Base-by-base conservation (phyloP, 148 eudicot species). In the Fagopyrum esculentum region DNA sequence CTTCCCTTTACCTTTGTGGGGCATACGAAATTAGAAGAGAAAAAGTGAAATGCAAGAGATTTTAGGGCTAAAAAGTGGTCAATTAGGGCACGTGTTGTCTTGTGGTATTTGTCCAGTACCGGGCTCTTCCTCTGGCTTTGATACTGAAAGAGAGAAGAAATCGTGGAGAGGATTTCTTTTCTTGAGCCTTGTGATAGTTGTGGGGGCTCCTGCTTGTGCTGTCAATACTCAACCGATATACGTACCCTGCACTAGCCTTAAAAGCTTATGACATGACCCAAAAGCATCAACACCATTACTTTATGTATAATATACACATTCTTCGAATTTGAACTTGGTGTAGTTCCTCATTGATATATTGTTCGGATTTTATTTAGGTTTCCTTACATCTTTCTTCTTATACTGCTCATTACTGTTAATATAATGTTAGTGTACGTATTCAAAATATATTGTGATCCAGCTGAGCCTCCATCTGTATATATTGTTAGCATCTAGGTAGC, bases 171-270 rank as follows among this genome's bases (percentile, higher is more conserved):
- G 60, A 55, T 55, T 55, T 48, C 50, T 1, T 48, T 35, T 35
- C 40, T 35, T 35, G 40, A 35, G 40, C 40, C 40, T 35, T 35
- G 40, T 35, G 40, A 35, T 10, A 16, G 13, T n/a, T n/a, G 61
- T 56, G 61, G 61, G 61, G 61, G 61, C 61, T 56, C 29, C 61
- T 5, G 29, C 61, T 56, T 56, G 29, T 56, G 22, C 61, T 56
- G 61, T 56, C 61, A 56, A 56, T n/a, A 56, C 61, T 17, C 30
- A 56, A 56, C 3, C 61, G 17, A 56, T 56, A 56, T 56, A 48
- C 2, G 11, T 48, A 56, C 61, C 52, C 61, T 56, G 61, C 61
- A 56, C 40, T 35, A 26, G 26, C 6, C 1, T 55, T 9, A 51
- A 56, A 56, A 56, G 61, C 30, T 55, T 56, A 17, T 56, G 61